These are phyloP conservation scores for Ophiostoma quercus DNA, from an alignment of 2,329 filamentous ascomycete species.

Conservation along the genomic window DNA sequence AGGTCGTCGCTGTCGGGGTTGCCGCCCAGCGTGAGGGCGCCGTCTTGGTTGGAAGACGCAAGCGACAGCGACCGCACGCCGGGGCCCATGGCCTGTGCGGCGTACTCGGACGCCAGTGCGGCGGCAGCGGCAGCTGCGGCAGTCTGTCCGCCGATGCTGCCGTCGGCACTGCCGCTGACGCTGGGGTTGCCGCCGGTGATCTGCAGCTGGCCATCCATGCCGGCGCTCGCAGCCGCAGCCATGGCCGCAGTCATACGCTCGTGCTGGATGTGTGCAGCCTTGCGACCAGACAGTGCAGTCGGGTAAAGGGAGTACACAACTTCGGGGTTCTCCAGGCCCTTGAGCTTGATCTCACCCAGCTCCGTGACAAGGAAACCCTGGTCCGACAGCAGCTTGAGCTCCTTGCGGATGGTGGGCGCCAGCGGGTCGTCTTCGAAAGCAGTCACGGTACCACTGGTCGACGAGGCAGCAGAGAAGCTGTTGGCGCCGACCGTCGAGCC, in stretches of 20 bases:
- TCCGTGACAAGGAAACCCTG: conserved; percentile 97
- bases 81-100: neutral
- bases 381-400: conserved; percentile 77
- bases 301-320: conserved; percentile 94
- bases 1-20: conserved; percentile 19
- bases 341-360: conserved; percentile 84
- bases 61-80: neutral
- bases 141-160: neutral
- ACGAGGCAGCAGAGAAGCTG: neutral
- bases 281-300: conserved; percentile 75
- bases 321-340: conserved; percentile 95
- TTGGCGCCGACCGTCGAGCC: neutral
- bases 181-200: neutral
- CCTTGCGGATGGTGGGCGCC: conserved; percentile 74
- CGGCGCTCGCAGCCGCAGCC: conserved; percentile 27
- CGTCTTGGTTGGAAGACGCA: conserved; percentile 12
- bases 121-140: neutral
- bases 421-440: conserved; percentile 68
- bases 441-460: neutral
- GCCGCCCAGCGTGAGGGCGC: conserved; percentile 16
- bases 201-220: conserved; percentile 1
- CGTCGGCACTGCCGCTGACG: neutral
- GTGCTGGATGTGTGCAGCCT: conserved; percentile 59
- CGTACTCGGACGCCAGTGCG: neutral
- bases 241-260: conserved; percentile 34